Conservation (phyloP, 768 basidiomycete genomes). For the Leccinum incarnatum region DNA sequence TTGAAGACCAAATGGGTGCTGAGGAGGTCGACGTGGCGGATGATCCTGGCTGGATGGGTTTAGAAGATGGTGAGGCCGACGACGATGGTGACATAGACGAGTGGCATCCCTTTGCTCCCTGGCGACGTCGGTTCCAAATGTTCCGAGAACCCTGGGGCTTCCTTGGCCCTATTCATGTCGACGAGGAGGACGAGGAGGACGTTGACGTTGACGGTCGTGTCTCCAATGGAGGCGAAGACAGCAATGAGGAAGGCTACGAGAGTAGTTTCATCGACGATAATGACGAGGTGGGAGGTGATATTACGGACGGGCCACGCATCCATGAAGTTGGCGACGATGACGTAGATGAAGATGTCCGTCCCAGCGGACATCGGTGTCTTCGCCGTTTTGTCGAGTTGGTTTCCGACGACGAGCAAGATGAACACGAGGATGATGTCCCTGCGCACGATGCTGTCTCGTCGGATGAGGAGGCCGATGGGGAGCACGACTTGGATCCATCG, state of each 20-base stretch:
- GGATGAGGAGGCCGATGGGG: constrained; percentile 17
- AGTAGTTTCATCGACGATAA: constrained; percentile 58
- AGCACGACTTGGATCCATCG: background rate
- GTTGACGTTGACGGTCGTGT: constrained; percentile 9
- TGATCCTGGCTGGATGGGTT: constrained; percentile 34
- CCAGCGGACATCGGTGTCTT: background rate
- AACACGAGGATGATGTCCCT: background rate
- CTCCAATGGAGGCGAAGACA: constrained; percentile 19
- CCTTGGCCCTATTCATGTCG: constrained; percentile 18
- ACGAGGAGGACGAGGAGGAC: constrained; percentile 26
- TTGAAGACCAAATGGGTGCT: constrained; percentile 38
- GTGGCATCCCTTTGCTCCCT: constrained; percentile 19
- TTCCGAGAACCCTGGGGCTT: constrained; percentile 19
- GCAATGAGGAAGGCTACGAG: constrained; percentile 43
- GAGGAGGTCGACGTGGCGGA: constrained; percentile 30
- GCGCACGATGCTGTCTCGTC: constrained; percentile 13
- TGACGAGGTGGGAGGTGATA: constrained; percentile 21
- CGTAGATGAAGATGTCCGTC: constrained; percentile 8
- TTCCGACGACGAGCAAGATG: constrained; percentile 16
- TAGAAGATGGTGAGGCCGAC: constrained; percentile 34
- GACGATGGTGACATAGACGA: constrained; percentile 29
- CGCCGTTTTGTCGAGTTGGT: background rate
- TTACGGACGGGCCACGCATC: constrained; percentile 18
- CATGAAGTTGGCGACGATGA: constrained; percentile 21
- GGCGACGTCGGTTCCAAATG: constrained; percentile 13